These are phyloP conservation scores for Emydomyces testavorans DNA, from an alignment of 2,329 filamentous ascomycete species.

Conservation along the genomic window DNA sequence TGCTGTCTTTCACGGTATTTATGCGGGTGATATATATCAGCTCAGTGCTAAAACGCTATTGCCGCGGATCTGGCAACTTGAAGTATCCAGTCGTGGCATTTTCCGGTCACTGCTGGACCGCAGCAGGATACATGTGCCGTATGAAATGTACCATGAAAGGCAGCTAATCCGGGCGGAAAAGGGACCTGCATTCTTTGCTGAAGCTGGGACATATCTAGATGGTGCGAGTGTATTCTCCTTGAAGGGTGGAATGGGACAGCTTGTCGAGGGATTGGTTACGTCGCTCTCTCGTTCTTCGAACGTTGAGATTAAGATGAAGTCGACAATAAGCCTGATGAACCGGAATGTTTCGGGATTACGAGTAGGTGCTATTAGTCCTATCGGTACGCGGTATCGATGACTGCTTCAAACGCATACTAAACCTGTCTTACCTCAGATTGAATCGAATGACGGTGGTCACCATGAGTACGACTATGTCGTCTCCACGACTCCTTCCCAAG, in stretches of 20 bases:
- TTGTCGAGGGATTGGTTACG: constrained; percentile 45
- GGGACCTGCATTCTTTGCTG: constrained; percentile 15
- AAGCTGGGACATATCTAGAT: constrained; percentile 16
- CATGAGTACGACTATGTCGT: constrained; percentile 21
- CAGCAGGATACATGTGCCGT: not conserved
- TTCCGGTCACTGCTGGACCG: not conserved
- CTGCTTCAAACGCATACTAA: not conserved
- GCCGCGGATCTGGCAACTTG: constrained; percentile 40
- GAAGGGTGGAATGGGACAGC: constrained; percentile 49
- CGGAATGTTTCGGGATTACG: constrained; percentile 14
- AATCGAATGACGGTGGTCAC: not conserved
- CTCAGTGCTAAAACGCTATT: constrained; percentile 61
- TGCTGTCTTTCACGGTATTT: constrained; percentile 72
- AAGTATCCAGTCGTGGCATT: constrained; percentile 21
- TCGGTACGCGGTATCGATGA: not conserved
- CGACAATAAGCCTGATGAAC: constrained; percentile 35
- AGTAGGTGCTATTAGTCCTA: not conserved
- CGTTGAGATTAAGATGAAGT: constrained; percentile 46
- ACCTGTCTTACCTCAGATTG: not conserved
- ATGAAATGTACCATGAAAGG: constrained; percentile 13
- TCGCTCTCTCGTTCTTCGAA: constrained; percentile 45
- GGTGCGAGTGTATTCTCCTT: constrained; percentile 34
- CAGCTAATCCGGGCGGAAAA: constrained; percentile 11
- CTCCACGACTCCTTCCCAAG: constrained; percentile 19
- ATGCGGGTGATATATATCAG: constrained; percentile 75